These are phyloP conservation scores for Colletotrichum incanum DNA, from an alignment of 2,329 filamentous ascomycete species.

Conservation along the genomic window DNA sequence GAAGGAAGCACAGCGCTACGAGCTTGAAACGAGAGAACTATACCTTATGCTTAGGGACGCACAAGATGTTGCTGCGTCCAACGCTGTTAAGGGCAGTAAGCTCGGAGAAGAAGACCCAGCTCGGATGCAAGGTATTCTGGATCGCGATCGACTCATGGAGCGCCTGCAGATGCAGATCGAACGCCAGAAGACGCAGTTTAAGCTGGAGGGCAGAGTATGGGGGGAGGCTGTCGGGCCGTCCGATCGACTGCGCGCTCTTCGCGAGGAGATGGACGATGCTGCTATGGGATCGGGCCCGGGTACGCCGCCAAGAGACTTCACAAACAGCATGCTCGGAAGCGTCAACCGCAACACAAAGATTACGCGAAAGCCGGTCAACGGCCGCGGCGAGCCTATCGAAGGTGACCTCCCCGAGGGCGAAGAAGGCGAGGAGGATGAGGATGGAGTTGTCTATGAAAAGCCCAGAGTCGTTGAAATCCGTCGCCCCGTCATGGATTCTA, in stretches of 20 bases:
- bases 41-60: conserved; percentile 99
- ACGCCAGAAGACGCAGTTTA: conserved; percentile 97
- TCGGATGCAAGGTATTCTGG: conserved; percentile 92
- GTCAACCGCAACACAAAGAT: conserved; percentile 75
- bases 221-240: conserved; percentile 87
- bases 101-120: conserved; percentile 77
- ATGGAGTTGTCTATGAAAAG: conserved; percentile 81
- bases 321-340: conserved; percentile 81
- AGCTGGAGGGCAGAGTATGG: conserved; percentile 94
- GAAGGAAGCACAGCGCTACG: conserved; percentile 93
- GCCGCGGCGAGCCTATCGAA: conserved; percentile 59
- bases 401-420: conserved; percentile 58
- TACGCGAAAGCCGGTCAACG: conserved; percentile 67
- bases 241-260: conserved; percentile 90
- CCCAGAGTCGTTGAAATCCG: conserved; percentile 85
- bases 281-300: conserved; percentile 63
- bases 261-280: conserved; percentile 91
- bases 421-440: conserved; percentile 68
- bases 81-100: conserved; percentile 72
- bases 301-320: conserved; percentile 74
- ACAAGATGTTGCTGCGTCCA: conserved; percentile 93
- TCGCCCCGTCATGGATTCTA: conserved; percentile 77
- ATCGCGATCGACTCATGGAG: conserved; percentile 93
- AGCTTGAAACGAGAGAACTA: conserved; percentile 94
- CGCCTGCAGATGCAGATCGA: conserved; percentile 96